Conservation (phyloP, 768 basidiomycete species). For the Boletus rubropictus region DNA sequence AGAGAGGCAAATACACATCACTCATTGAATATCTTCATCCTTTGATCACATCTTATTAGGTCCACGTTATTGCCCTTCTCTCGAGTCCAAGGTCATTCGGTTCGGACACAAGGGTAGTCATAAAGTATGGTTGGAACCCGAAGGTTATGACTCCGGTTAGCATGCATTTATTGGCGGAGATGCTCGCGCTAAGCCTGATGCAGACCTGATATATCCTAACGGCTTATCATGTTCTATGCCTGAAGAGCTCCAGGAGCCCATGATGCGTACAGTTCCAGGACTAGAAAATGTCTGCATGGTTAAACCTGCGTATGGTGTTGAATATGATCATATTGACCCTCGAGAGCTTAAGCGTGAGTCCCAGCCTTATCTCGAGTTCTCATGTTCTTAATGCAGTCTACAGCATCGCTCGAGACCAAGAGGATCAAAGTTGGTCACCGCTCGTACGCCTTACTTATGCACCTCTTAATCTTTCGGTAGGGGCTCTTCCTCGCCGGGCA, state of each 20-base stretch:
- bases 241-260: constrained; percentile 73
- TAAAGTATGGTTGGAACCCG: constrained; percentile 85
- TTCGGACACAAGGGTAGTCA: constrained; percentile 70
- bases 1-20: constrained; percentile 52
- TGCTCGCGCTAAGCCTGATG: background rate
- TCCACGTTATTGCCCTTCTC: constrained; percentile 86
- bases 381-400: background rate
- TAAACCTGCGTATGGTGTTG: constrained; percentile 84
- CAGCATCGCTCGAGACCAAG: constrained; percentile 83
- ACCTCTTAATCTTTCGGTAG: constrained; percentile 26
- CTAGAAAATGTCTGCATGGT: constrained; percentile 82
- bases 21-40: background rate
- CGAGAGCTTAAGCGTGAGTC: constrained; percentile 67
- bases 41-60: constrained; percentile 37
- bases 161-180: background rate
- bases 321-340: constrained; percentile 89
- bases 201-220: constrained; percentile 86
- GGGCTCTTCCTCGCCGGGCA: constrained; percentile 87
- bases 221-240: constrained; percentile 86
- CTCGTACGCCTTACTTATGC: background rate
- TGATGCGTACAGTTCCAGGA: constrained; percentile 82
- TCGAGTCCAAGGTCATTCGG: constrained; percentile 81
- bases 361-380: background rate
- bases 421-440: constrained; percentile 51
- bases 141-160: constrained; percentile 82